Conservation (phyloP, 257 asterid species). For the Solanum okadae region DNA sequence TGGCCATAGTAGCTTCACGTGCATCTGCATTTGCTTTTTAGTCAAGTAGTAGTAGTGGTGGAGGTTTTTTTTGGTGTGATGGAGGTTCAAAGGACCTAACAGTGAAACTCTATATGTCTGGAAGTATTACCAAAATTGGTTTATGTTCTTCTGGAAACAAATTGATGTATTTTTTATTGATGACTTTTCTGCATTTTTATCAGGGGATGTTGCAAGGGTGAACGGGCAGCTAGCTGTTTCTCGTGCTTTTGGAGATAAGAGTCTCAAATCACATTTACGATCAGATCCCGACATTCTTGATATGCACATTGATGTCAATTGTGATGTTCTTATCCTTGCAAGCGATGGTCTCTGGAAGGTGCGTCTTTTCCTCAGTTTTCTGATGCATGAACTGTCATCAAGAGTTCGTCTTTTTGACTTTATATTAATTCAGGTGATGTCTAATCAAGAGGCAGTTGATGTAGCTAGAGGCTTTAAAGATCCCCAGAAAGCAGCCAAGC, state of each 20-base stretch:
- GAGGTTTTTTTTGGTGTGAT: not conserved
- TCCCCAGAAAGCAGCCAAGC: conserved; percentile 33
- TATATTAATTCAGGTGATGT: conserved; percentile 21
- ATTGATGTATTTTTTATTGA: not conserved
- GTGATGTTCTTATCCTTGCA: conserved; percentile 29
- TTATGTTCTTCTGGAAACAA: not conserved
- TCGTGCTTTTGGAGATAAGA: conserved; percentile 39
- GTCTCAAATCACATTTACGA: conserved; percentile 31
- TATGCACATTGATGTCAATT: conserved; percentile 15
- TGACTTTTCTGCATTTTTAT: not conserved
- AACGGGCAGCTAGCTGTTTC: conserved; percentile 41
- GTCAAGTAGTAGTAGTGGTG: not conserved
- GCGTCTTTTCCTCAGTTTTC: not conserved
- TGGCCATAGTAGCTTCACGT: not conserved
- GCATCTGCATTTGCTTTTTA: not conserved
- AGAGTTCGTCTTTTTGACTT: not conserved
- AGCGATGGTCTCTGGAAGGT: conserved; percentile 46
- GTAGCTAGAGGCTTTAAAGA: conserved; percentile 14
- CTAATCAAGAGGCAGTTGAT: conserved; percentile 34
- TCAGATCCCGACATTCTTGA: conserved; percentile 34
- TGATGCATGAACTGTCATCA: not conserved
- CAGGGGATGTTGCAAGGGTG: conserved; percentile 37
- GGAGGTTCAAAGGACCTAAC: not conserved
- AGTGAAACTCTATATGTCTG: not conserved
- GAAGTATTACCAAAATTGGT: not conserved